phyloP scores from a whole-genome alignment of 2,329 filamentous ascomycete species.

The Rhexocercosporidium sp. region DNA sequence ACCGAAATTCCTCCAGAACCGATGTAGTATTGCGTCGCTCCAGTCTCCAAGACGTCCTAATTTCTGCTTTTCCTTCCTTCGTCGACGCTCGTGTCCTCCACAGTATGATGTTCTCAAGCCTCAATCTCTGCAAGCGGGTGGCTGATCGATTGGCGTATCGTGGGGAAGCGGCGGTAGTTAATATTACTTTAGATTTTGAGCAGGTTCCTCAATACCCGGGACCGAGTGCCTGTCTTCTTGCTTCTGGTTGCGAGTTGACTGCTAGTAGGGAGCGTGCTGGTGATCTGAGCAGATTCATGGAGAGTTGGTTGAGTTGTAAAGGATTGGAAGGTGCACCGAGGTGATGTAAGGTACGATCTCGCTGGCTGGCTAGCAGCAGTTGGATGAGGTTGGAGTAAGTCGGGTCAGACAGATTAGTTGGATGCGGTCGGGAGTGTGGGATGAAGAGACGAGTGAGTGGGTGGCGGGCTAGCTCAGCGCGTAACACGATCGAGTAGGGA shows the following conservation, averaged over 20 bases:
- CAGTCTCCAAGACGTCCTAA: not conserved
- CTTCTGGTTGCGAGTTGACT: slow-evolving; percentile 3
- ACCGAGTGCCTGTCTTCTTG: slow-evolving; percentile 6
- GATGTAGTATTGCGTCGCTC: slow-evolving; percentile 22
- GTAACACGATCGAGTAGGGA: slow-evolving; percentile 32
- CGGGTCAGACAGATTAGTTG: not conserved
- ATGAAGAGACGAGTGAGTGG: slow-evolving; percentile 19
- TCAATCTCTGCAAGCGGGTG: slow-evolving; percentile 20
- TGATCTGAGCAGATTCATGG: slow-evolving; percentile 22
- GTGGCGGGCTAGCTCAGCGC: slow-evolving; percentile 24
- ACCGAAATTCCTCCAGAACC: slow-evolving; percentile 9
- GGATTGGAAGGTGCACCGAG: slow-evolving; percentile 12
- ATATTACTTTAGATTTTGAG: slow-evolving; percentile 31
- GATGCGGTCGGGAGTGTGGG: slow-evolving; percentile 15
- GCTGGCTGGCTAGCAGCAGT: slow-evolving; percentile 35
- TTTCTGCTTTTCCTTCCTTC: not conserved
- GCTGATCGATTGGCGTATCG: slow-evolving; percentile 19
- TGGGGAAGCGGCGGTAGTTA: slow-evolving; percentile 21
- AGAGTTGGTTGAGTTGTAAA: slow-evolving; percentile 24
- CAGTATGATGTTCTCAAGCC: not conserved
- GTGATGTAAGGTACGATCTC: slow-evolving; percentile 30
- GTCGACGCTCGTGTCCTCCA: slow-evolving; percentile 2
- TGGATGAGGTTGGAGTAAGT: slow-evolving; percentile 28
- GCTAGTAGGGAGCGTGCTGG: slow-evolving; percentile 20
- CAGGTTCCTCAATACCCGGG: not conserved